phyloP scores from a whole-genome alignment of 2,329 filamentous ascomycete species.

The Zymoseptoria crescenta region DNA sequence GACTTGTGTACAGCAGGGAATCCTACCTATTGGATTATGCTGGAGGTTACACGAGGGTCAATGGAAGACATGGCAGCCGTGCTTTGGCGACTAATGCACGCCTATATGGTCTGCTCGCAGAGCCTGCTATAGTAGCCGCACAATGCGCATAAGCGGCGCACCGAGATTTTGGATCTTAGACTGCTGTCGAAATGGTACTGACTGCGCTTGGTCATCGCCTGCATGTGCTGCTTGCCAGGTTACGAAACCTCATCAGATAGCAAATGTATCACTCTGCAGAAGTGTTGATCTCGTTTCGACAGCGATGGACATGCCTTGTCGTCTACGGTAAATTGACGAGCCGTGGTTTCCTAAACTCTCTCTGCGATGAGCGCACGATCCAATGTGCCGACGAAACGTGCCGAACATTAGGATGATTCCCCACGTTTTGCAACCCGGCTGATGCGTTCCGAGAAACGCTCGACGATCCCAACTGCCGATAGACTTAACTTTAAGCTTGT shows the following conservation, averaged over 20 bases:
- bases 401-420: not conserved
- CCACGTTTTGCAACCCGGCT: not conserved
- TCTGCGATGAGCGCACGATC: too few relatives aligned
- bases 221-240: not conserved
- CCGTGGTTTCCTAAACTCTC: too few relatives aligned
- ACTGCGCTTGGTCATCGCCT: not conserved
- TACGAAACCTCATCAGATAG: not conserved
- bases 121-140: not conserved
- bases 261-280: not conserved
- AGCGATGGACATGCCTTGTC: too few relatives aligned
- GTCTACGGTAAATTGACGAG: too few relatives aligned
- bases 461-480: not conserved
- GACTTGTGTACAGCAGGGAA: not conserved
- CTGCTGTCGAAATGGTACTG: not conserved
- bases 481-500: not conserved
- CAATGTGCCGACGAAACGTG: too few relatives aligned
- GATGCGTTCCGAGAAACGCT: not conserved
- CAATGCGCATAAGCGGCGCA: too few relatives aligned
- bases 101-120: not conserved
- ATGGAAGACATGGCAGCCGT: not conserved
- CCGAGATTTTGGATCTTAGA: too few relatives aligned
- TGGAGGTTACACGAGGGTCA: not conserved
- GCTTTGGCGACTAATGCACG: not conserved
- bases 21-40: not conserved
- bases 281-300: too few relatives aligned